phyloP scores from a whole-genome alignment of 805 yeast genomes.

The Yamadazyma insecticola region DNA sequence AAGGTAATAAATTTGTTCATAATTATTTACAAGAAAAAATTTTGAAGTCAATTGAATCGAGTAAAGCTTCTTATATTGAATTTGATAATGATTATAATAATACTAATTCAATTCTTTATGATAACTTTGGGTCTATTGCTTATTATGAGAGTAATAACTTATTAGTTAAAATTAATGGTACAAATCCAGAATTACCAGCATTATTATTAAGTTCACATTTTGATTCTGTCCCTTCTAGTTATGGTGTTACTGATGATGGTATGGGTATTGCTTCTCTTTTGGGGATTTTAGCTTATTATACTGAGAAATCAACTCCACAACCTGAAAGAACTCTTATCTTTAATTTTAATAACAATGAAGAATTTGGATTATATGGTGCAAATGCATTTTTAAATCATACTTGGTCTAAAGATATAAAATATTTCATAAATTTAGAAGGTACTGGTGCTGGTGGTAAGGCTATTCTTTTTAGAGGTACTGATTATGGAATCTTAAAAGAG shows the following conservation, averaged over 20 bases:
- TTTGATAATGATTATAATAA: conserved; percentile 37
- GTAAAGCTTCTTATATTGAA: conserved; percentile 25
- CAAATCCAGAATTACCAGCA: conserved; percentile 54
- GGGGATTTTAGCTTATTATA: conserved; percentile 56
- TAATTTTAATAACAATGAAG: conserved; percentile 88
- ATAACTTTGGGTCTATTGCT: conserved; percentile 47
- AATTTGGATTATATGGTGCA: conserved; percentile 83
- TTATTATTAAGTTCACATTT: conserved; percentile 78
- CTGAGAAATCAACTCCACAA: conserved; percentile 19
- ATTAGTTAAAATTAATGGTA: conserved; percentile 70
- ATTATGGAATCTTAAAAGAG: conserved; percentile 61
- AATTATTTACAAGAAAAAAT: conserved; percentile 53
- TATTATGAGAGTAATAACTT: conserved; percentile 82
- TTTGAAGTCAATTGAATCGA: conserved; percentile 22
- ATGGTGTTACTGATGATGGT: conserved; percentile 91
- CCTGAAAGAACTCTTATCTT: conserved; percentile 73
- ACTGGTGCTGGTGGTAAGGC: conserved; percentile 91
- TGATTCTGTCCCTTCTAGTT: conserved; percentile 84
- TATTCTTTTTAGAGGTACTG: conserved; percentile 77
- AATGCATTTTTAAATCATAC: conserved; percentile 65
- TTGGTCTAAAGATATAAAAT: conserved; percentile 58
- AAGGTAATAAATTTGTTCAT: conserved; percentile 72
- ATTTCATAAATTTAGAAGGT: conserved; percentile 82
- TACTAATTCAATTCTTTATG: conserved; percentile 44
- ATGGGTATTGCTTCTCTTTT: conserved; percentile 80